Conservation (phyloP, 2,329 filamentous ascomycete species). For the Purpureocillium takamizusanense region DNA sequence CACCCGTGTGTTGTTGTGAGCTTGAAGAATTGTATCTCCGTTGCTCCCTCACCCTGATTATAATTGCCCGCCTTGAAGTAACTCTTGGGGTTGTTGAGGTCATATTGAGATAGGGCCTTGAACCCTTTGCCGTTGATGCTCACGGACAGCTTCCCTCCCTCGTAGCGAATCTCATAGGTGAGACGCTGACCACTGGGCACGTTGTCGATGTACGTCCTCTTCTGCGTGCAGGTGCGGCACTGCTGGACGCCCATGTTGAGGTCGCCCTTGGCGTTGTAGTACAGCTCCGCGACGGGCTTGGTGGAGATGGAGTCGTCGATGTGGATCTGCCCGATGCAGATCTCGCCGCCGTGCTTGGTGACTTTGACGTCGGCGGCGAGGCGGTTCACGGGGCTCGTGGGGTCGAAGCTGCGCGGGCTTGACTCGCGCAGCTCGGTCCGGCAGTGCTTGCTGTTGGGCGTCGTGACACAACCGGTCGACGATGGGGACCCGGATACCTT, state of each 20-base stretch:
- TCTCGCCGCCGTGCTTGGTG: background rate
- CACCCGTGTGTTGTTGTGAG: too few relatives aligned
- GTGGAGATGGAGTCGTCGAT: conserved; percentile 23
- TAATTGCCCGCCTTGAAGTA: conserved; percentile 31
- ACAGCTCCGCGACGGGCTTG: conserved; percentile 31
- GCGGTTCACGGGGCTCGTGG: conserved; percentile 19
- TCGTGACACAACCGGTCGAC: conserved; percentile 26
- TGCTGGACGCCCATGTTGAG: conserved; percentile 28
- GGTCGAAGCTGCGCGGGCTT: conserved; percentile 21
- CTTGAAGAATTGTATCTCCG: conserved; percentile 13
- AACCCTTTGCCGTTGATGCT: conserved; percentile 17
- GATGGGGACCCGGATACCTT: conserved; percentile 26
- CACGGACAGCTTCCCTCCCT: conserved; percentile 20
- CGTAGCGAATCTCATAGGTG: conserved; percentile 27
- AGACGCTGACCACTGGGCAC: conserved; percentile 23
- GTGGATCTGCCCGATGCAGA: conserved; percentile 29
- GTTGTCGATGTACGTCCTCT: conserved; percentile 19
- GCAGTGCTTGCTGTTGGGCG: conserved; percentile 29
- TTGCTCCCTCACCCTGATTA: conserved; percentile 19
- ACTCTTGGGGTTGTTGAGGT: conserved; percentile 18
- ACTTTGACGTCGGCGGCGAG: conserved; percentile 15
- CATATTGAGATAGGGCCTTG: conserved; percentile 16
- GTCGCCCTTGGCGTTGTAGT: conserved; percentile 22
- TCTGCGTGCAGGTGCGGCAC: conserved; percentile 17
- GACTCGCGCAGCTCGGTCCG: conserved; percentile 31